Evolutionary conservation across 306 rosid species (phyloP), one percentile per base, ranked within the genome.

Genomic region (Lablab purpureus): DNA sequence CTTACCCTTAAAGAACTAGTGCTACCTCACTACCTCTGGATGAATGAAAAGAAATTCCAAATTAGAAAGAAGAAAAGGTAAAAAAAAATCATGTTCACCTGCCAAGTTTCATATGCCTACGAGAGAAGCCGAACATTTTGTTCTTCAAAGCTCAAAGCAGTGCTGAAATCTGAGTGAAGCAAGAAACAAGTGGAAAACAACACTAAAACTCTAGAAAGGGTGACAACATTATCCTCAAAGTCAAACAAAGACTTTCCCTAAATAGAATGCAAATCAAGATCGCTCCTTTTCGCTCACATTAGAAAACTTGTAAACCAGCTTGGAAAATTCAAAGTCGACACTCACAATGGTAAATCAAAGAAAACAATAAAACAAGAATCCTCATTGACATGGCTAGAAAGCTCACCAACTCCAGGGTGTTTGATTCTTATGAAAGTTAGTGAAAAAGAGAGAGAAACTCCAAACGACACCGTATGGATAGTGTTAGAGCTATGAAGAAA

Each of bases 71-170:
- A 2, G 3, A 37, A 37, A 37, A 40, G 13, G 45, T 10, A 54
- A 3, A 22, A n/a, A 34, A 54, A 34, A 60, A 72, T n/a, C n/a
- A 77, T 75, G 34, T 84, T 81, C 59, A 95, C 98, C 97, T 89
- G 80, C 94, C 94, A 76, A 87, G 91, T 87, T 92, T 95, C 91
- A 71, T 85, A 59, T 94, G 97, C 69, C 90, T 82, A 34, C 99
- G 99, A 87, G 97, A 87, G 86, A 92, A 92, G 5, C 99, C 91
- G 55, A 95, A 91, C 99, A 95, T 94, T 70, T 82, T 87, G 13
- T 50, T 59, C 63, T 76, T 82, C 47, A 50, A 64, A 52, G 60
- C 51, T 63, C 73, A 82, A 64, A 64, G 34, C 70, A 47, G 34
- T 37, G 51, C 10, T 32, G 69, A 46, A 36, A 15, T 56, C 19